Conservation (phyloP, 2,329 filamentous ascomycete species). For the Ophidiomyces ophidiicola region DNA sequence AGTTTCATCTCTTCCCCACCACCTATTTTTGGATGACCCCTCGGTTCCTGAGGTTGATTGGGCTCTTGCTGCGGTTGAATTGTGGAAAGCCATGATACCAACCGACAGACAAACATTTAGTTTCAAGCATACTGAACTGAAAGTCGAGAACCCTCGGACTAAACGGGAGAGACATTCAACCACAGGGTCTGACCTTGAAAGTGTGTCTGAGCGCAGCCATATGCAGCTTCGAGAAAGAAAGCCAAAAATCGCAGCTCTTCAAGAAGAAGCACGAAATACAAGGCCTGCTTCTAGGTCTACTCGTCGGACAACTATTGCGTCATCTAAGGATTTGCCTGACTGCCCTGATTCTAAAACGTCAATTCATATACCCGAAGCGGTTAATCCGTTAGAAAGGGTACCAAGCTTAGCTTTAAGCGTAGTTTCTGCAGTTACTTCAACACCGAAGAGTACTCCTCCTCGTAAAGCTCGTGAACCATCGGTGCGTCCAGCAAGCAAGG, state of each 20-base stretch:
- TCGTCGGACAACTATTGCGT: constrained; percentile 52
- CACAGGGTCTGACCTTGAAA: constrained; percentile 32
- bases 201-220: constrained; percentile 43
- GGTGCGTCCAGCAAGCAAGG: constrained; percentile 3
- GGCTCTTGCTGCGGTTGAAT: constrained; percentile 69
- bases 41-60: constrained; percentile 70
- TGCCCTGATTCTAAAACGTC: constrained; percentile 13
- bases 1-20: constrained; percentile 21
- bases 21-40: constrained; percentile 35
- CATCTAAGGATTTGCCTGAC: constrained; percentile 37
- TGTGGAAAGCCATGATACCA: constrained; percentile 73
- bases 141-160: constrained; percentile 51
- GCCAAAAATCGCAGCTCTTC: constrained; percentile 36
- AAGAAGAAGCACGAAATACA: constrained; percentile 41
- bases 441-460: constrained; percentile 13
- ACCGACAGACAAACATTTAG: constrained; percentile 61
- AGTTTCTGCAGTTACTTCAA: constrained; percentile 13
- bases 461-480: constrained; percentile 5
- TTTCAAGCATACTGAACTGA: constrained; percentile 65
- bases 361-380: constrained; percentile 10
- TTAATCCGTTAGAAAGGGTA: constrained; percentile 14
- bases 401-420: constrained; percentile 24
- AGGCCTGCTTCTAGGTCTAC: constrained; percentile 27
- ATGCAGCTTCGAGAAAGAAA: constrained; percentile 66
- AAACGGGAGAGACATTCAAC: constrained; percentile 53